A percentile compares a stretch with the other conserved stretches of the same genome.
Conservation (phyloP, 129 eudicot species). For the Ambrosia artemisiifolia region DNA sequence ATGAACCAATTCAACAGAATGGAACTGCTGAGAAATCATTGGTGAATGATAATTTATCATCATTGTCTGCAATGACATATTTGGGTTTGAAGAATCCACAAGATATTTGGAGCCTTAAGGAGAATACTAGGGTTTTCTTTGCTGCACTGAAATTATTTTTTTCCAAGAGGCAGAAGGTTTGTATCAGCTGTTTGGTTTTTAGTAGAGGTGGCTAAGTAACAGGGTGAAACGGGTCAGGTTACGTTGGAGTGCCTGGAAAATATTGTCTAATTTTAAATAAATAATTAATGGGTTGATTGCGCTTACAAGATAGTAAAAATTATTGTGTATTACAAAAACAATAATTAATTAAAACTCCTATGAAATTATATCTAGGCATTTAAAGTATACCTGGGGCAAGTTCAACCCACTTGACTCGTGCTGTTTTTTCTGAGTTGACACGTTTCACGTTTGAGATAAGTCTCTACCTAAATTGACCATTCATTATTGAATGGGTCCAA, state of each 20-base stretch:
- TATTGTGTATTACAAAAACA: background rate
- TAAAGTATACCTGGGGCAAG: background rate
- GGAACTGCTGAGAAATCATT: constrained; percentile 45
- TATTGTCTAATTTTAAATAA: too few species aligned
- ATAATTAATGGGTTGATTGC: background rate
- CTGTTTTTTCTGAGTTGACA: background rate
- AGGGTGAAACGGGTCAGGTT: background rate
- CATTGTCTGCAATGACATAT: constrained; percentile 76
- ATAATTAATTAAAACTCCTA: background rate
- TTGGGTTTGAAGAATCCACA: constrained; percentile 90
- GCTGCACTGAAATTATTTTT: constrained; percentile 81
- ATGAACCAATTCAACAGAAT: constrained; percentile 43
- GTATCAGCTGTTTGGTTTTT: constrained; percentile 7
- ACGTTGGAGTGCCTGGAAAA: background rate
- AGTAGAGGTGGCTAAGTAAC: background rate
- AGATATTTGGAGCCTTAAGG: constrained; percentile 83
- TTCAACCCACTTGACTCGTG: background rate
- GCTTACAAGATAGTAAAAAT: too few species aligned
- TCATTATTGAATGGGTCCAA: too few species aligned
- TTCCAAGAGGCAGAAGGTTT: constrained; percentile 66
- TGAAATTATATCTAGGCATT: too few species aligned
- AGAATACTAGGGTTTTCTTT: constrained; percentile 67
- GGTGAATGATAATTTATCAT: constrained; percentile 37
- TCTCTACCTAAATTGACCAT: too few species aligned
- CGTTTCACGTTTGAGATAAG: background rate